phyloP scores from a whole-genome alignment of 78 protist species.

The Dictyostelium firmibasis region DNA sequence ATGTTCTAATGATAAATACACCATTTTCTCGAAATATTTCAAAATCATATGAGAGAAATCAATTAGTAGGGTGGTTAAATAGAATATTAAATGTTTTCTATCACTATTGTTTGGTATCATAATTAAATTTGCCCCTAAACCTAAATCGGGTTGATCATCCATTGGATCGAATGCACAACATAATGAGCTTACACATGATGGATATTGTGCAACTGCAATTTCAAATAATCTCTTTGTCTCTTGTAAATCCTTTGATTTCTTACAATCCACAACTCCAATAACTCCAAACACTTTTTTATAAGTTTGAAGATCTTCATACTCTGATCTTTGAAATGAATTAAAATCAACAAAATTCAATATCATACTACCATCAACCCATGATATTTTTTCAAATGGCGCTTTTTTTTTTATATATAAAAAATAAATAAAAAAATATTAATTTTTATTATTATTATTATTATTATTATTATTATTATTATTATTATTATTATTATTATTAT shows the following conservation, averaged over 20 bases:
- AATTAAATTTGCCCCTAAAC: slow-evolving; percentile 45
- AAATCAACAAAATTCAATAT: slow-evolving; percentile 21
- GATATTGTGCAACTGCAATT: slow-evolving; percentile 23
- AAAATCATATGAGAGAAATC: slow-evolving; percentile 36
- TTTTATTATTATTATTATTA: not conserved
- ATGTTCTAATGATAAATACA: not conserved
- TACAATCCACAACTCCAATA: slow-evolving; percentile 73
- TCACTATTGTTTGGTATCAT: slow-evolving; percentile 74
- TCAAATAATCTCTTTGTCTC: slow-evolving; percentile 45
- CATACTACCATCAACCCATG: slow-evolving; percentile 77
- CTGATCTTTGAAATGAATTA: not conserved
- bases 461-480: no score
- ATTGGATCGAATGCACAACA: slow-evolving; percentile 78
- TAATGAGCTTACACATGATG: slow-evolving; percentile 21
- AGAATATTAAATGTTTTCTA: slow-evolving; percentile 60
- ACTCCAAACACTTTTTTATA: slow-evolving; percentile 59
- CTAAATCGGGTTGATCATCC: slow-evolving; percentile 72
- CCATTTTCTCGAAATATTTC: slow-evolving; percentile 52
- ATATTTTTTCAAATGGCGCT: slow-evolving; percentile 69
- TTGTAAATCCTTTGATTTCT: slow-evolving; percentile 26
- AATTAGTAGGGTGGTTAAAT: slow-evolving; percentile 26
- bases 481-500: no score
- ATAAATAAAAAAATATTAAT: not conserved
- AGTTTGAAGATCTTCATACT: slow-evolving; percentile 39
- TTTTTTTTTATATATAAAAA: not conserved